Conservation (phyloP, 2,329 filamentous ascomycete species). For the Purpureocillium lavendulum region DNA sequence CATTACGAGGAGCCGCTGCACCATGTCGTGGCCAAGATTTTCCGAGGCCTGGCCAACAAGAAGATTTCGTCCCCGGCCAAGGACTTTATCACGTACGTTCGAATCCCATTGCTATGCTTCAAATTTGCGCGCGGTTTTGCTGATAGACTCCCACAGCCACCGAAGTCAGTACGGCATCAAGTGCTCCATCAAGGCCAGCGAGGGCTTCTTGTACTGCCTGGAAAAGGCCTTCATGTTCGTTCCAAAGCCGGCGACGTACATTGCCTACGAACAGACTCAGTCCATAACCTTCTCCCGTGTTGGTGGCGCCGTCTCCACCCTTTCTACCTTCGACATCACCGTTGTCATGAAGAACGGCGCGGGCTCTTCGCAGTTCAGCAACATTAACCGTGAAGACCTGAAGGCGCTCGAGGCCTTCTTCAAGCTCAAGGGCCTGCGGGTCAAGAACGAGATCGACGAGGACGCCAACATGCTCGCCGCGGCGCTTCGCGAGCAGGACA, state of each 20-base stretch:
- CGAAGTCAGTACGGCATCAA: constrained; percentile 93
- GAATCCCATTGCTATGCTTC: not conserved
- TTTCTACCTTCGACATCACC: constrained; percentile 94
- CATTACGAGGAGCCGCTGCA: constrained; percentile 93
- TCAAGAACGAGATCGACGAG: constrained; percentile 98
- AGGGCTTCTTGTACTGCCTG: constrained; percentile 92
- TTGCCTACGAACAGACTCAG: constrained; percentile 86
- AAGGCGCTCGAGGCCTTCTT: constrained; percentile 96
- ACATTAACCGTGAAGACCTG: constrained; percentile 98
- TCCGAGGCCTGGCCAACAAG: constrained; percentile 89
- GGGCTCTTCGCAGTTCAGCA: constrained; percentile 92
- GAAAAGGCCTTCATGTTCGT: constrained; percentile 99
- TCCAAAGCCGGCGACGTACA: constrained; percentile 94
- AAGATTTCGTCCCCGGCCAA: constrained; percentile 90
- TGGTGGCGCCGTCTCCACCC: constrained; percentile 84
- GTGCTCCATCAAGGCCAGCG: constrained; percentile 99
- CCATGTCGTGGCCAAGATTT: constrained; percentile 90
- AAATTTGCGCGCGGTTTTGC: not conserved
- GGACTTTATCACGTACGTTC: constrained; percentile 70
- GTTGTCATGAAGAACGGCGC: constrained; percentile 82
- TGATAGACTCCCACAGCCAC: constrained; percentile 43
- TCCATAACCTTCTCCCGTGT: constrained; percentile 94
- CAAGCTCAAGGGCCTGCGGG: constrained; percentile 86
- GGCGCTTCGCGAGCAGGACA: constrained; percentile 74
- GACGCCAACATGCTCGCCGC: constrained; percentile 75